These are phyloP conservation scores for Leccinum pachyderme DNA, from an alignment of 1,284 basidiomycete genomes.

Conservation along the genomic window DNA sequence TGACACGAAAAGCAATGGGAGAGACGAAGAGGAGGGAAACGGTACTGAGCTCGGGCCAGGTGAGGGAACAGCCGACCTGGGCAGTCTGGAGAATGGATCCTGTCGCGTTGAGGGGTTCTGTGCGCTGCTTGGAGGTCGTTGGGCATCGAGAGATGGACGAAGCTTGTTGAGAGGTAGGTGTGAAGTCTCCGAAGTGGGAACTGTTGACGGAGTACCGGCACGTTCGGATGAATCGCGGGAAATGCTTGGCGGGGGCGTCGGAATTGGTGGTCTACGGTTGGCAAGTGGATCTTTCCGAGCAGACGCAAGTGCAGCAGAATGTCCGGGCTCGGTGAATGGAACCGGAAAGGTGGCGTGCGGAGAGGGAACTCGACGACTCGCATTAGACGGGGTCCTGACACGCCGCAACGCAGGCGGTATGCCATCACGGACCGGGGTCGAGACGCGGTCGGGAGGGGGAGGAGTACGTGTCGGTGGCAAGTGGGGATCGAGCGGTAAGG, in stretches of 20 bases:
- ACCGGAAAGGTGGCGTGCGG: conserved; percentile 14
- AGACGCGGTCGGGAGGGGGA: conserved; percentile 17
- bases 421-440: conserved; percentile 18
- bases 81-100: conserved; percentile 5
- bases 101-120: conserved; percentile 8
- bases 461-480: conserved; percentile 5
- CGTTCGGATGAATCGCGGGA: conserved; percentile 20
- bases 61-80: conserved; percentile 9
- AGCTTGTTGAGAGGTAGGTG: conserved; percentile 16
- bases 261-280: conserved; percentile 12
- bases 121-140: conserved; percentile 19
- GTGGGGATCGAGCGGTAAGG: conserved; percentile 4
- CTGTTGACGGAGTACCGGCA: conserved; percentile 13
- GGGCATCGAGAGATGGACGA: conserved; percentile 10
- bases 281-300: conserved; percentile 8
- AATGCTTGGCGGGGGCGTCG: conserved; percentile 7
- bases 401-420: conserved; percentile 18
- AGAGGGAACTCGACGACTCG: conserved; percentile 9
- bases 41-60: conserved; percentile 10
- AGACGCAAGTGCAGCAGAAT: conserved; percentile 16
- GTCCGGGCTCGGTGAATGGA: conserved; percentile 16
- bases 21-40: conserved; percentile 15
- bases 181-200: conserved; percentile 10
- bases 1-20: conserved; percentile 4
- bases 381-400: conserved; percentile 19